A percentile compares a stretch with the other conserved stretches of the same genome.
These are phyloP conservation scores for Glomus cerebriforme DNA, from an alignment of 192 early-diverging fungal genomes.

Conservation along the genomic window DNA sequence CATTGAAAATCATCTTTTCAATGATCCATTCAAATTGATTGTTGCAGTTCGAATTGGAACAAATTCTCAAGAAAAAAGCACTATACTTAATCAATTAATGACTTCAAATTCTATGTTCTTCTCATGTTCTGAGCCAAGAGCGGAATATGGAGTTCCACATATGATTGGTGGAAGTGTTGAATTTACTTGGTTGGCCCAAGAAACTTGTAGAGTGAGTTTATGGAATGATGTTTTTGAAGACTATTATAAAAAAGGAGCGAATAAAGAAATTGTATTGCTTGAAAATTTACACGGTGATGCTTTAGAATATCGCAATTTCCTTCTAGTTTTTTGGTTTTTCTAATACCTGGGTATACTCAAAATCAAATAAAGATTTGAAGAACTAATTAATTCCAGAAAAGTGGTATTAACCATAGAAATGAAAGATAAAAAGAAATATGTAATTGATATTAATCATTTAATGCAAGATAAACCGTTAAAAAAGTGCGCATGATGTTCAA, in stretches of 20 bases:
- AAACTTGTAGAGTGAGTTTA: too few species aligned
- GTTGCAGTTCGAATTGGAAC: constrained; percentile 25
- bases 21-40: constrained; percentile 10
- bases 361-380: background rate
- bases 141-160: constrained; percentile 8
- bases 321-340: constrained; percentile 13
- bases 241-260: constrained; percentile 11
- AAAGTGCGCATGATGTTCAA: constrained; percentile 14
- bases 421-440: background rate
- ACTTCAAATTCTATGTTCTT: constrained; percentile 22
- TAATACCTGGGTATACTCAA: constrained; percentile 7
- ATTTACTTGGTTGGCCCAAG: constrained; percentile 24
- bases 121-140: constrained; percentile 16
- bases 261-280: constrained; percentile 18
- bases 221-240: background rate
- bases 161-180: constrained; percentile 30
- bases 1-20: constrained; percentile 29
- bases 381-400: background rate
- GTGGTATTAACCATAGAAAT: background rate
- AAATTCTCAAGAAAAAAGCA: constrained; percentile 19
- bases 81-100: constrained; percentile 28
- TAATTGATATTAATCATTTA: background rate
- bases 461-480: constrained; percentile 4
- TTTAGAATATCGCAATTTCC: constrained; percentile 17
- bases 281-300: constrained; percentile 33